These are phyloP conservation scores for Sporothrix brunneoviolacea DNA, from an alignment of 2,329 filamentous ascomycete genomes.

Conservation along the genomic window DNA sequence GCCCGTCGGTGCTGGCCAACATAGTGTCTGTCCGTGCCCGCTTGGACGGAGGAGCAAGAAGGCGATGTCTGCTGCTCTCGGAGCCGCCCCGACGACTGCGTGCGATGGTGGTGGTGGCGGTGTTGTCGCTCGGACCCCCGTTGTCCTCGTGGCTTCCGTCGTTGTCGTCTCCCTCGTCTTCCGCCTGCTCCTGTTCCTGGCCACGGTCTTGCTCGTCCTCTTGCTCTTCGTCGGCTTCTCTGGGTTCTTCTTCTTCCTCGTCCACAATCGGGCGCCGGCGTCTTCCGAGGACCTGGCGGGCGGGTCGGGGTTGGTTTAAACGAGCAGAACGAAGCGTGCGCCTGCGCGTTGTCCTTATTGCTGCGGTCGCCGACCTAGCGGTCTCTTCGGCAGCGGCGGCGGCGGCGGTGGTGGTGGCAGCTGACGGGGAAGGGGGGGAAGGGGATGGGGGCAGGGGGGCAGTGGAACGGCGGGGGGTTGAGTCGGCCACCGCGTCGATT, in stretches of 20 bases:
- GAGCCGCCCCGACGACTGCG: not conserved
- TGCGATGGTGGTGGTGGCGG: not conserved
- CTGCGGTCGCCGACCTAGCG: not conserved
- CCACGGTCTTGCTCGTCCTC: not conserved
- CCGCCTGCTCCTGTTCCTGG: not conserved
- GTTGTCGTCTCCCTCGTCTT: not conserved
- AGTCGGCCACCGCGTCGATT: conserved; percentile 19
- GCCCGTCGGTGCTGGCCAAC: conserved; percentile 10
- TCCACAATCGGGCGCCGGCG: conserved; percentile 44
- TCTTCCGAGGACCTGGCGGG: conserved; percentile 45
- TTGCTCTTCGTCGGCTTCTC: conserved; percentile 9
- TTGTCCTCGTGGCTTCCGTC: not conserved
- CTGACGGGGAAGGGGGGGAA: not conserved
- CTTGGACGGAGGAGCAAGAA: conserved; percentile 7
- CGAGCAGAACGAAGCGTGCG: not conserved
- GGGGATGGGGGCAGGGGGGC: conserved; percentile 13
- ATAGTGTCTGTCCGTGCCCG: conserved; percentile 14
- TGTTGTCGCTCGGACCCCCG: not conserved
- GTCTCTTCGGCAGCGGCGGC: not conserved
- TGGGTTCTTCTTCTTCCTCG: conserved; percentile 27
- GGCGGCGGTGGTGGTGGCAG: not conserved
- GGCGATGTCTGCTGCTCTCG: not conserved
- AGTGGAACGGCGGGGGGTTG: conserved; percentile 16
- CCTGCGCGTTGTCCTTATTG: not conserved
- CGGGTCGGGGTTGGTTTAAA: not conserved